Conservation (phyloP, 2,329 filamentous ascomycete genomes). For the Fusarium chlamydosporum region DNA sequence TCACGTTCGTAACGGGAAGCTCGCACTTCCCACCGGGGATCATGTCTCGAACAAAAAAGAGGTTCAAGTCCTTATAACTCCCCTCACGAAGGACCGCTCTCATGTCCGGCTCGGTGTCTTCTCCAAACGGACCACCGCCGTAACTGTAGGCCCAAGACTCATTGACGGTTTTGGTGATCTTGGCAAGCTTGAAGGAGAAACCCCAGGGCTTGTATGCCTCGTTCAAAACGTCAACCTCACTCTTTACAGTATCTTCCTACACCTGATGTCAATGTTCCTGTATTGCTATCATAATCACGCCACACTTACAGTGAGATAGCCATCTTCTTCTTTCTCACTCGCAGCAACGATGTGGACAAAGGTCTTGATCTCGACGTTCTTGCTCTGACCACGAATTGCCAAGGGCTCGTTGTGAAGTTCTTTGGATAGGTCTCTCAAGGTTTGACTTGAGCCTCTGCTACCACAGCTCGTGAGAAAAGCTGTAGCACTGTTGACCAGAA, state of each 20-base stretch:
- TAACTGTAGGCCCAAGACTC: slow-evolving; percentile 6
- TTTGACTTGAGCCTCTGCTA: slow-evolving; percentile 4
- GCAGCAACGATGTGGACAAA: slow-evolving; percentile 29
- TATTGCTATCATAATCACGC: neutral
- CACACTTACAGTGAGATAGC: slow-evolving; percentile 5
- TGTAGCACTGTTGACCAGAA: neutral
- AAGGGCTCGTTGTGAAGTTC: neutral
- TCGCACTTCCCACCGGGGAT: slow-evolving; percentile 15
- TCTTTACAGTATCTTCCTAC: slow-evolving; percentile 13
- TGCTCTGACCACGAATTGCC: neutral
- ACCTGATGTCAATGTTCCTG: no score
- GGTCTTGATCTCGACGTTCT: slow-evolving; percentile 20
- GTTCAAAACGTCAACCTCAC: slow-evolving; percentile 18
- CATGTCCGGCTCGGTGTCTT: slow-evolving; percentile 1
- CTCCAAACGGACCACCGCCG: neutral
- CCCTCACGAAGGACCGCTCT: slow-evolving; percentile 21
- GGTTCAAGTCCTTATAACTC: slow-evolving; percentile 29
- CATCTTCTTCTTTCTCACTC: slow-evolving; percentile 29
- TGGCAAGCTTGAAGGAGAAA: slow-evolving; percentile 27
- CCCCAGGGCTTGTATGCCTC: slow-evolving; percentile 14
- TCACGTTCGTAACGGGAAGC: slow-evolving; percentile 23
- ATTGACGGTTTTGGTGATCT: slow-evolving; percentile 22
- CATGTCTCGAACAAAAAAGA: slow-evolving; percentile 23
- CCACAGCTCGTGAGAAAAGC: slow-evolving; percentile 12
- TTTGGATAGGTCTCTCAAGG: neutral